Conservation (phyloP, 768 basidiomycete genomes). For the Hygrophorus russula region DNA sequence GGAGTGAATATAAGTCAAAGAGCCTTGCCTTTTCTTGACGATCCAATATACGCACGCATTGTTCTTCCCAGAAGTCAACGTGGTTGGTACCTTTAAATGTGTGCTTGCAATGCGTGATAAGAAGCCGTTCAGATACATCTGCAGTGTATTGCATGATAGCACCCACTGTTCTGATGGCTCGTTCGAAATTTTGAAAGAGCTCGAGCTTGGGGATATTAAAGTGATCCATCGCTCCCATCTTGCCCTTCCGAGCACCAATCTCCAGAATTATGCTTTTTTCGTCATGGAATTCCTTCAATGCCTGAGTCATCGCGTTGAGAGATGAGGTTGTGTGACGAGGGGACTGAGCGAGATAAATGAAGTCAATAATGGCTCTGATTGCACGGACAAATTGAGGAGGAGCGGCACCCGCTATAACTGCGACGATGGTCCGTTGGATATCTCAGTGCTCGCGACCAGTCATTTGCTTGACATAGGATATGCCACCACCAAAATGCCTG, state of each 20-base stretch:
- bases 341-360: slow-evolving; percentile 5
- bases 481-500: slow-evolving; percentile 17
- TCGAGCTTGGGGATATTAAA: slow-evolving; percentile 21
- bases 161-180: slow-evolving; percentile 12
- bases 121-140: slow-evolving; percentile 6
- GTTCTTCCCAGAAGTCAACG: too few species aligned
- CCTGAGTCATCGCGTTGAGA: slow-evolving; percentile 3
- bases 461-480: slow-evolving; percentile 15
- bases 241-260: slow-evolving; percentile 7
- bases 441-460: slow-evolving; percentile 17
- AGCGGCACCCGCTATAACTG: slow-evolving; percentile 9
- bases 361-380: slow-evolving; percentile 7
- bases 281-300: slow-evolving; percentile 15
- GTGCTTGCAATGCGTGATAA: too few species aligned
- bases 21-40: too few species aligned
- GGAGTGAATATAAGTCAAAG: too few species aligned
- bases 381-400: slow-evolving; percentile 5
- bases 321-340: slow-evolving; percentile 2
- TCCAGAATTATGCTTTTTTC: slow-evolving; percentile 16
- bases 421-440: slow-evolving; percentile 12
- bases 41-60: too few species aligned
- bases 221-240: slow-evolving; percentile 5
- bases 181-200: slow-evolving; percentile 13
- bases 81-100: too few species aligned
- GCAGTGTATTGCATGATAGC: slow-evolving; percentile 14